Percentiles rank a stretch among this genome's conserved stretches.
Evolutionary conservation across 495 filamentous ascomycete genomes (phyloP).

Genomic region (Neurospora sp.): DNA sequence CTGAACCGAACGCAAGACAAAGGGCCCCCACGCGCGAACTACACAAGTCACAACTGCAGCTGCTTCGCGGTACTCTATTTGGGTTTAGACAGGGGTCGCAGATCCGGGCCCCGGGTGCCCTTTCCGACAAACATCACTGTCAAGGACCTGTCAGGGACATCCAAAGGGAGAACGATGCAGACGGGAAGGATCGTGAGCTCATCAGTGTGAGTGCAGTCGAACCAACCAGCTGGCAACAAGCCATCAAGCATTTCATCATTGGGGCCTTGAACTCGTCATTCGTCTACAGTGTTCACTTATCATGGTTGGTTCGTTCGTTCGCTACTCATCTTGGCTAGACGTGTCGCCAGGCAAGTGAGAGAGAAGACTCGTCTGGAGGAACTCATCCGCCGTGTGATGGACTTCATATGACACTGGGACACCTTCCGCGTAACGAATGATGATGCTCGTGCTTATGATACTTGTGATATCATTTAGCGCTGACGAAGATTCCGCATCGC

Average conservation of each 20-base stretch:
- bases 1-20: background rate
- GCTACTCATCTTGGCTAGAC: background rate
- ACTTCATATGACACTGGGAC: background rate
- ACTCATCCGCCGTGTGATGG: background rate
- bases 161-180: background rate
- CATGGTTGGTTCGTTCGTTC: background rate
- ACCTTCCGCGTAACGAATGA: background rate
- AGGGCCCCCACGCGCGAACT: background rate
- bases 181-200: background rate
- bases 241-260: background rate
- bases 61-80: background rate
- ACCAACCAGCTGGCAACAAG: background rate
- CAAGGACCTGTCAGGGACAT: background rate
- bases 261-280: background rate
- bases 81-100: background rate
- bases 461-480: background rate
- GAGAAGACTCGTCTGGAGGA: background rate
- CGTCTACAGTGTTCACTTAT: background rate
- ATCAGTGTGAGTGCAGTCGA: background rate
- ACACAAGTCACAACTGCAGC: background rate
- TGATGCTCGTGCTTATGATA: background rate
- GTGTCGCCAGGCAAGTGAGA: background rate
- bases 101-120: constrained; percentile 11
- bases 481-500: background rate
- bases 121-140: constrained; percentile 5